A percentile compares a stretch with the other conserved stretches of the same genome.
phyloP scores from a whole-genome alignment of 352 stramenopile species.

The Pythium dissotocum region DNA sequence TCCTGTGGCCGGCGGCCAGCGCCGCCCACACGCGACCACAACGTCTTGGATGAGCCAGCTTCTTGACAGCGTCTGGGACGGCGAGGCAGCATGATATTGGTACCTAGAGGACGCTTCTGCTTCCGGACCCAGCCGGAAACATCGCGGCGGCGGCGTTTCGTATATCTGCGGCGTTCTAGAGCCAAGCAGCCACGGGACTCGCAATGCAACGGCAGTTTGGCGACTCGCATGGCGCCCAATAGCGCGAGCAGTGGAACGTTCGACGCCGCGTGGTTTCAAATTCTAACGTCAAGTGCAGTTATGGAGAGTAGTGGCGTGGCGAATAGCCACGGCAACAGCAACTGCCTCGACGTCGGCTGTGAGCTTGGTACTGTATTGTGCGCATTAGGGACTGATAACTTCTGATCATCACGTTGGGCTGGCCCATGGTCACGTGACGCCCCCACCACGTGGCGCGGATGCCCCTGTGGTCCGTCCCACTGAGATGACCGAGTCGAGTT shows the following conservation, averaged over 20 bases:
- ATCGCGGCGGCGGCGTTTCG: slow-evolving; percentile 1
- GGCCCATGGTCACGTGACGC: background rate
- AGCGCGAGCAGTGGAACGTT: background rate
- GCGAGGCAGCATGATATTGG: background rate
- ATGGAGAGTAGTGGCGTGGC: background rate
- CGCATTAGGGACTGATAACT: no score
- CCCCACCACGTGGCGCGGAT: background rate
- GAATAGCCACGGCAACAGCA: background rate
- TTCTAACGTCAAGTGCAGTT: background rate
- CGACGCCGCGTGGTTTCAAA: background rate
- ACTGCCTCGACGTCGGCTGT: background rate
- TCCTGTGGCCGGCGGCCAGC: background rate
- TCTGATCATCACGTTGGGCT: no score
- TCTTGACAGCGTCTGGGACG: background rate
- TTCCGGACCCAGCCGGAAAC: background rate
- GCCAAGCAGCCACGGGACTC: background rate
- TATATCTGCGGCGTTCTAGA: background rate
- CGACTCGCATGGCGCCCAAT: background rate
- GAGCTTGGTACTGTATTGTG: no score
- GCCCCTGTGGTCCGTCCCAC: background rate
- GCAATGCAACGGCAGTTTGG: background rate
- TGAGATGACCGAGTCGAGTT: background rate
- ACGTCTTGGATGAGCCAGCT: background rate
- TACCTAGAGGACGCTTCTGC: slow-evolving; percentile 1
- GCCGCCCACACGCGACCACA: background rate